Evolutionary conservation across 331 rosid genomes (phyloP).

Genomic region (Malus hybrid): DNA sequence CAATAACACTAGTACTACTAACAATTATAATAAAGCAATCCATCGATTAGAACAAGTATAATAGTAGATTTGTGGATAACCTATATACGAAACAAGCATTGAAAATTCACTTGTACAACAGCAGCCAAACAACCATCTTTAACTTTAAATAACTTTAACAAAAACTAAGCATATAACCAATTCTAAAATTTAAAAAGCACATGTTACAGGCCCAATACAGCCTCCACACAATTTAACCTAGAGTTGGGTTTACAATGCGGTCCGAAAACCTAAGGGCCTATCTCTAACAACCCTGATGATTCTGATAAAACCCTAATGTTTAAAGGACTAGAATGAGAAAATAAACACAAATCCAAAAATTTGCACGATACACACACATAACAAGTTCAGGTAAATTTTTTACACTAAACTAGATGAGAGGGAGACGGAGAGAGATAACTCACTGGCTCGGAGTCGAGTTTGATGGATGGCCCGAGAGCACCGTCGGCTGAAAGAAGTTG

Average conservation of each 20-base stretch:
- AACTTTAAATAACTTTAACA: background rate
- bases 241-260: background rate
- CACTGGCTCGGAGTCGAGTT: conserved; percentile 84
- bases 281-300: conserved; percentile 8
- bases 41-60: background rate
- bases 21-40: background rate
- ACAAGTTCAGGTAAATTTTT: background rate
- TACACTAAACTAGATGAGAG: background rate
- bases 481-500: conserved; percentile 84
- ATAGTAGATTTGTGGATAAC: background rate
- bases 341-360: background rate
- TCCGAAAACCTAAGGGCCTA: background rate
- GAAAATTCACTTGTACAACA: background rate
- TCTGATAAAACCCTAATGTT: conserved; percentile 18
- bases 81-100: background rate
- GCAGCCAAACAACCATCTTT: background rate
- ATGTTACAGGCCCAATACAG: background rate
- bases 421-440: conserved; percentile 17
- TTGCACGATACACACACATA: background rate
- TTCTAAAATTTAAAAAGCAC: background rate
- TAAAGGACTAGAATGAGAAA: background rate
- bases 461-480: conserved; percentile 73
- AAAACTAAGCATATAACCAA: background rate
- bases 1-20: background rate
- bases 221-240: background rate